phyloP scores from a whole-genome alignment of 2,329 filamentous ascomycete genomes.

The Diaporthe citrichinensis region DNA sequence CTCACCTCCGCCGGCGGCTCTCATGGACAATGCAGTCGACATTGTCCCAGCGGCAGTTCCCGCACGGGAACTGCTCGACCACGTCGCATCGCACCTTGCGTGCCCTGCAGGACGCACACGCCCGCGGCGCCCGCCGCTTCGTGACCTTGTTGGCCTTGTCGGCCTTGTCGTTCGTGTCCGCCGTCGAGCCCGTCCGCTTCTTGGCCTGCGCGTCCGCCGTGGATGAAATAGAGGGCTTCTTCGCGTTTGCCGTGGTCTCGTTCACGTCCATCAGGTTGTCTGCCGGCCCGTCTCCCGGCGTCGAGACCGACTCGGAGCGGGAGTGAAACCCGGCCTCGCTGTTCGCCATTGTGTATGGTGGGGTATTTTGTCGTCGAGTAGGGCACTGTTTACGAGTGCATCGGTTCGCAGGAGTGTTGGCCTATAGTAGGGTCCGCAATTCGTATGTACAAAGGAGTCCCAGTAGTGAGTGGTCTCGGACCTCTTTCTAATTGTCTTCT shows the following conservation, averaged over 20 bases:
- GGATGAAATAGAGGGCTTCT: not conserved
- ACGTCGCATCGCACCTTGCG: slow-evolving; percentile 96
- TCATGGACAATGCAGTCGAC: slow-evolving; percentile 84
- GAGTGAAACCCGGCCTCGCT: slow-evolving; percentile 10
- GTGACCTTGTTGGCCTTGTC: slow-evolving; percentile 62
- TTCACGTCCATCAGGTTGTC: slow-evolving; percentile 1
- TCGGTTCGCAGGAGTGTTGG: slow-evolving; percentile 3
- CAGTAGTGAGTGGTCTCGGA: not conserved
- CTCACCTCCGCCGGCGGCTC: slow-evolving; percentile 88
- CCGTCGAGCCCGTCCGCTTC: slow-evolving; percentile 50
- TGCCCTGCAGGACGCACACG: slow-evolving; percentile 88
- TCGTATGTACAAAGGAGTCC: not conserved
- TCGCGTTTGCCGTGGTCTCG: slow-evolving; percentile 6
- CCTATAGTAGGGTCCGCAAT: not conserved
- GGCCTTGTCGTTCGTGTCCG: slow-evolving; percentile 51
- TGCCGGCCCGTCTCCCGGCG: not conserved
- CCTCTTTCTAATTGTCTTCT: not conserved
- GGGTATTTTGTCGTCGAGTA: not conserved
- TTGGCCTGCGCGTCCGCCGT: slow-evolving; percentile 41
- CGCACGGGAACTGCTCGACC: slow-evolving; percentile 88
- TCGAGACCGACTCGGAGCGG: slow-evolving; percentile 24
- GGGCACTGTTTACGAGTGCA: not conserved
- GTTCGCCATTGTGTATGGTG: slow-evolving; percentile 11
- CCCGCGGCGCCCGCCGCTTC: slow-evolving; percentile 91
- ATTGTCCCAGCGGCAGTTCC: slow-evolving; percentile 86